Evolutionary conservation across 2,329 filamentous ascomycete species (phyloP).

Genomic region (Ramularia collo-cygni): DNA sequence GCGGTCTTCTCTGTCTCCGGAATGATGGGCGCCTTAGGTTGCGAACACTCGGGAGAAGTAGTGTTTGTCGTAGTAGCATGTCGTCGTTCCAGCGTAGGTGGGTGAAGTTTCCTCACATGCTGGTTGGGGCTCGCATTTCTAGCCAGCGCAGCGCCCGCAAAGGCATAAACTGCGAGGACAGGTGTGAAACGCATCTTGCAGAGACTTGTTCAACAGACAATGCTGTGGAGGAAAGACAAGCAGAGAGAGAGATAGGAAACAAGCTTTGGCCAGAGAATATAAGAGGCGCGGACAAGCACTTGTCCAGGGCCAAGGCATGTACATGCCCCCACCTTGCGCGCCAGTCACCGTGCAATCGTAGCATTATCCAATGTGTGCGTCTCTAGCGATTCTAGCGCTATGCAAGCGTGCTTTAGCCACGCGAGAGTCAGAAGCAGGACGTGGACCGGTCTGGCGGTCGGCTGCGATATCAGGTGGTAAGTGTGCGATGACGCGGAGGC

Average conservation of each 20-base stretch:
- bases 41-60: no score
- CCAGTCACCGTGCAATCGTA: no score
- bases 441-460: no score
- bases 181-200: neutral
- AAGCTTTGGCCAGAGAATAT: neutral
- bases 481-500: no score
- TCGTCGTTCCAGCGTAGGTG: neutral
- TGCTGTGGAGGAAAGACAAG: neutral
- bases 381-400: no score
- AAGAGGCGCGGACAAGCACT: no score
- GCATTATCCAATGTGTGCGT: no score
- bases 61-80: neutral
- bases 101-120: neutral
- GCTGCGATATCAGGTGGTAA: no score
- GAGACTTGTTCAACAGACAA: neutral
- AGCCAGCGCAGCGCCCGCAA: constrained; percentile 1
- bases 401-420: no score
- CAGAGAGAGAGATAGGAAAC: neutral
- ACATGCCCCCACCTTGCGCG: no score
- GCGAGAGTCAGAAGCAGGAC: no score
- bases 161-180: neutral
- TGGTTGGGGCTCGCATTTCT: neutral
- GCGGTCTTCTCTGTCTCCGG: constrained; percentile 38
- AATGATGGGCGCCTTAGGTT: constrained; percentile 26
- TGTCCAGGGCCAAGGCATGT: no score